These are phyloP conservation scores for Leptographium wingfieldii DNA, from an alignment of 2,329 filamentous ascomycete species.

Conservation along the genomic window DNA sequence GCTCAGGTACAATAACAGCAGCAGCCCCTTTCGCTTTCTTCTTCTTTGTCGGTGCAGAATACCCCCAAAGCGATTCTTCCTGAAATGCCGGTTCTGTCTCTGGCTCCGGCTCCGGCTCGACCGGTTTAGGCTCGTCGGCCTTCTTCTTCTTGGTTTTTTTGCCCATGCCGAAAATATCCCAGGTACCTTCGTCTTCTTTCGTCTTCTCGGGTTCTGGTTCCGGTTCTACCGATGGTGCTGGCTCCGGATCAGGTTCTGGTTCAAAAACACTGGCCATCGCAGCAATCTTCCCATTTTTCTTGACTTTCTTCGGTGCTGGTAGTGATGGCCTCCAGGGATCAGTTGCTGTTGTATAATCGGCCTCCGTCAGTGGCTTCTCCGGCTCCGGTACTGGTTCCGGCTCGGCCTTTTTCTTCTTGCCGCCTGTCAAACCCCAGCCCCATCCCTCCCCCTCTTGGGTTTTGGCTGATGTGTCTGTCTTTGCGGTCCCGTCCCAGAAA, in stretches of 20 bases:
- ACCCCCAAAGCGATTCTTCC: conserved; percentile 1
- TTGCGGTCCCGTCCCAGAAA: not conserved
- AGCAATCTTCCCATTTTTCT: conserved; percentile 26
- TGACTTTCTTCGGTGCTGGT: conserved; percentile 26
- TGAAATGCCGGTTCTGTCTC: conserved; percentile 4
- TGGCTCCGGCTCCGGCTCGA: conserved; percentile 7
- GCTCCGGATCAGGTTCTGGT: conserved; percentile 7
- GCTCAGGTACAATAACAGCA: conserved; percentile 3
- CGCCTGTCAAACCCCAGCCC: not conserved
- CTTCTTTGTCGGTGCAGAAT: conserved; percentile 12
- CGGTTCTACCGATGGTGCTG: not conserved
- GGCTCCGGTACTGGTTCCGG: not conserved
- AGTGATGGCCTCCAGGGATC: conserved; percentile 15
- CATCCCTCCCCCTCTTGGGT: not conserved
- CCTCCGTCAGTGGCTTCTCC: not conserved
- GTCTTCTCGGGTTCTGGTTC: conserved; percentile 2
- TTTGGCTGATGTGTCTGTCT: not conserved
- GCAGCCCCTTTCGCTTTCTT: conserved; percentile 16
- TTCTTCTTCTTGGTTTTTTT: conserved; percentile 28
- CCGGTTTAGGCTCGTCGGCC: not conserved
- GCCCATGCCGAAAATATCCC: conserved; percentile 29
- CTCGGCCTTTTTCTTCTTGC: not conserved
- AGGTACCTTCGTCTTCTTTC: conserved; percentile 18
- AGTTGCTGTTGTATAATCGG: conserved; percentile 13
- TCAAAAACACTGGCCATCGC: conserved; percentile 9